These are phyloP conservation scores for Puccinia sorghi DNA, from an alignment of 1,284 basidiomycete genomes.

Conservation along the genomic window DNA sequence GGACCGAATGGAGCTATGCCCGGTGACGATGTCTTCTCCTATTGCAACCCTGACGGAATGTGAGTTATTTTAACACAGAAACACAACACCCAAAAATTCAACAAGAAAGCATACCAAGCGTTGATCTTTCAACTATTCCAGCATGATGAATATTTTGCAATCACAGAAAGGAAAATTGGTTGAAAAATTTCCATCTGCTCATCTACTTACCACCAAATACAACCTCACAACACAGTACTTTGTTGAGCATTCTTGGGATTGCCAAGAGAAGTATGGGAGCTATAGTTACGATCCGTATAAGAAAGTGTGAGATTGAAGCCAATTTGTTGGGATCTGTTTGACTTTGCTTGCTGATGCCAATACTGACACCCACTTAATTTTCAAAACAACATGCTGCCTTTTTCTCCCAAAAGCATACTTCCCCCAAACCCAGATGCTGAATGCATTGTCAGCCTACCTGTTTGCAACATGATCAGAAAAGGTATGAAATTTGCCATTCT, in stretches of 20 bases:
- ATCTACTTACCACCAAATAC: slow-evolving; percentile 32
- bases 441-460: slow-evolving; percentile 48
- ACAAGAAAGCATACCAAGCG: background rate
- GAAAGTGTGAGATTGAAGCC: slow-evolving; percentile 19
- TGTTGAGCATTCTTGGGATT: slow-evolving; percentile 46
- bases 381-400: too few relatives aligned
- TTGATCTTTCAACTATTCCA: background rate
- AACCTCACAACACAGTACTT: slow-evolving; percentile 43
- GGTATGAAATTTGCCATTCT: background rate
- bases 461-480: slow-evolving; percentile 47
- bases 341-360: too few relatives aligned
- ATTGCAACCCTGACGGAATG: slow-evolving; percentile 31
- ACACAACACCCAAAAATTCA: background rate
- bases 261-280: slow-evolving; percentile 43
- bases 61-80: background rate
- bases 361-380: background rate
- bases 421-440: slow-evolving; percentile 31
- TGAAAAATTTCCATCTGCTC: slow-evolving; percentile 32
- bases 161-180: slow-evolving; percentile 31
- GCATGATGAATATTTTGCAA: slow-evolving; percentile 46
- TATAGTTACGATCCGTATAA: slow-evolving; percentile 47
- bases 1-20: slow-evolving; percentile 26
- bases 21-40: slow-evolving; percentile 26
- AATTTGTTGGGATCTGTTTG: background rate
- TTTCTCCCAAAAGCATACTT: slow-evolving; percentile 19